These are phyloP conservation scores for Yamadazyma ubonensis DNA, from an alignment of 805 yeast species.

Conservation along the genomic window DNA sequence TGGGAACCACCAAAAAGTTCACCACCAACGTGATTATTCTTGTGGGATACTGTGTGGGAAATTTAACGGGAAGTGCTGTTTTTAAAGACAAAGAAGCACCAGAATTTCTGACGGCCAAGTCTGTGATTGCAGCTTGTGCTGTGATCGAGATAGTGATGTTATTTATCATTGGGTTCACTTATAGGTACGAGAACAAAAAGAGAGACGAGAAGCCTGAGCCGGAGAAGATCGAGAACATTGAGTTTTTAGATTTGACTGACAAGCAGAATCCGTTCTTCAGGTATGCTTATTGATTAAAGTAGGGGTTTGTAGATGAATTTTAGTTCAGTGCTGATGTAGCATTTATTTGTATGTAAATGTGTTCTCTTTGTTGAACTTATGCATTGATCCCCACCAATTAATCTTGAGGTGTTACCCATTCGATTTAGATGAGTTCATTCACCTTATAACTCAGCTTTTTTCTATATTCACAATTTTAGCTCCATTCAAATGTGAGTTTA, in stretches of 20 bases:
- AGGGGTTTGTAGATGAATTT: no score
- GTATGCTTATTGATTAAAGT: conserved; percentile 35
- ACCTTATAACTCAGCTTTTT: no score
- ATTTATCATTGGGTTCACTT: conserved; percentile 24
- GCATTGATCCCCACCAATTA: no score
- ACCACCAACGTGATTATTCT: conserved; percentile 46
- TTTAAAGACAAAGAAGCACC: conserved; percentile 47
- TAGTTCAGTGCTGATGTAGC: no score
- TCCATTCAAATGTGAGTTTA: no score
- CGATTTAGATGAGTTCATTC: no score
- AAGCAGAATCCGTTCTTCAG: conserved; percentile 54
- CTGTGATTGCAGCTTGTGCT: conserved; percentile 38
- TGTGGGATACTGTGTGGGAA: conserved; percentile 54
- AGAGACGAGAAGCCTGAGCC: conserved; percentile 26
- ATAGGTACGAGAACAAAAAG: conserved; percentile 35
- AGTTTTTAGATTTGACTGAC: conserved; percentile 55
- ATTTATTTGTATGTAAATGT: no score
- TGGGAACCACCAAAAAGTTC: conserved; percentile 58
- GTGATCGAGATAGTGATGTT: conserved; percentile 27
- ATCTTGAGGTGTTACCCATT: no score
- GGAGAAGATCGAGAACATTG: conserved; percentile 37
- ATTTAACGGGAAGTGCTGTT: conserved; percentile 55
- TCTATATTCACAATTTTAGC: no score
- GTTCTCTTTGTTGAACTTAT: no score
- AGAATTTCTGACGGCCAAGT: conserved; percentile 39